Evolutionary conservation across 1,284 basidiomycete genomes (phyloP).

Genomic region (Cutaneotrichosporon sp.): DNA sequence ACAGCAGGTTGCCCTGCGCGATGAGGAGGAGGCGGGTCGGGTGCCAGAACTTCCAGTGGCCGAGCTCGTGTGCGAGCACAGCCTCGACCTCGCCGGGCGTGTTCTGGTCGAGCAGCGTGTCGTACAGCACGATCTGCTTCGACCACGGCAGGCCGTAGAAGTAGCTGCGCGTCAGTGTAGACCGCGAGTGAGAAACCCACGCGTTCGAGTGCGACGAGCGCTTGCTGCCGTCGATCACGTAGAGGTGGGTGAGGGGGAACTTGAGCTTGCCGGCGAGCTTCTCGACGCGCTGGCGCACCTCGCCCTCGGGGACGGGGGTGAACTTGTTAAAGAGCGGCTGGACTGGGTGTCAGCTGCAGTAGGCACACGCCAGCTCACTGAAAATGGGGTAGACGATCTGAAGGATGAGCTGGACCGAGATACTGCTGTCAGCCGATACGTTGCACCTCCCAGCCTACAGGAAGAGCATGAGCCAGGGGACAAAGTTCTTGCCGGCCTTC

Average conservation of each 20-base stretch:
- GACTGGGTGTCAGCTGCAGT: slow-evolving; percentile 51
- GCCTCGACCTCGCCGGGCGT: slow-evolving; percentile 87
- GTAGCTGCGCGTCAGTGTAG: slow-evolving; percentile 55
- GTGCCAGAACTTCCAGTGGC: slow-evolving; percentile 91
- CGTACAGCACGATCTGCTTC: slow-evolving; percentile 96
- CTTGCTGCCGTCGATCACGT: slow-evolving; percentile 97
- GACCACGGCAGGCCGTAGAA: slow-evolving; percentile 94
- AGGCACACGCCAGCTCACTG: slow-evolving; percentile 51
- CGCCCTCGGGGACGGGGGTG: slow-evolving; percentile 74
- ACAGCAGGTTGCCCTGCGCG: slow-evolving; percentile 82
- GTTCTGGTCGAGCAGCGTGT: slow-evolving; percentile 90
- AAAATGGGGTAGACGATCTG: slow-evolving; percentile 83
- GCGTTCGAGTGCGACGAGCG: slow-evolving; percentile 93
- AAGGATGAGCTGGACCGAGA: slow-evolving; percentile 80
- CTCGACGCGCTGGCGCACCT: slow-evolving; percentile 73
- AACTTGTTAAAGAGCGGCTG: slow-evolving; percentile 97
- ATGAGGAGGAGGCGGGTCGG: slow-evolving; percentile 83
- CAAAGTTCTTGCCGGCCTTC: slow-evolving; percentile 87
- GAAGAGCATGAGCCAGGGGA: slow-evolving; percentile 85
- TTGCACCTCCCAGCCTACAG: too few species aligned
- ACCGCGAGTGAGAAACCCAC: background rate
- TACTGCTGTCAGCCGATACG: slow-evolving; percentile 57
- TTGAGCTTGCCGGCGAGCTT: slow-evolving; percentile 72
- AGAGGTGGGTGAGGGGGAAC: slow-evolving; percentile 92
- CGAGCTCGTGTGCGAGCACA: slow-evolving; percentile 85